These are phyloP conservation scores for Hymenoscyphus repandus DNA, from an alignment of 2,329 filamentous ascomycete species.

Conservation along the genomic window DNA sequence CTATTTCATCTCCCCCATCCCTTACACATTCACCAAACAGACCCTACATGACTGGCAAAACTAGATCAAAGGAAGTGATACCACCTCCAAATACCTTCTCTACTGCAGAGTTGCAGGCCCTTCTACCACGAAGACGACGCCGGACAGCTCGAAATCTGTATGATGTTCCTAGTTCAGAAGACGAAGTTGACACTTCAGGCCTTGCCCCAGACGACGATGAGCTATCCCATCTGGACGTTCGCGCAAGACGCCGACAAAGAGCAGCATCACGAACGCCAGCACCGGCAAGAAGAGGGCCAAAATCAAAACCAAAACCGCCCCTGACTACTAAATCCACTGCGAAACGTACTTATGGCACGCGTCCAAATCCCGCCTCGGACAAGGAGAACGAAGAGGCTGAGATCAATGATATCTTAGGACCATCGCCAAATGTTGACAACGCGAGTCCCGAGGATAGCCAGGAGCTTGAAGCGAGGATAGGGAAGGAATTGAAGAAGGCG, in stretches of 20 bases:
- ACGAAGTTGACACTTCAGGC: conserved; percentile 43
- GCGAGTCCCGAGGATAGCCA: conserved; percentile 33
- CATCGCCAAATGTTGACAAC: conserved; percentile 33
- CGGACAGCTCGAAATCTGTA: conserved; percentile 31
- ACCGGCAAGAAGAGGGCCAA: conserved; percentile 25
- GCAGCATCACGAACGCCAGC: conserved; percentile 17
- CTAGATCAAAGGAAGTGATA: conserved; percentile 14
- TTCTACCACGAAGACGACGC: conserved; percentile 31
- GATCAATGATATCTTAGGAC: conserved; percentile 38
- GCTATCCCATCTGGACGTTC: conserved; percentile 42
- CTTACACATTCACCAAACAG: conserved; percentile 61
- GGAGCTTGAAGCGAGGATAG: conserved; percentile 36
- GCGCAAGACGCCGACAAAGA: conserved; percentile 30
- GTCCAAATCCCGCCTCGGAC: conserved; percentile 38
- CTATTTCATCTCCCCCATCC: conserved; percentile 55
- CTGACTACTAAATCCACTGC: conserved; percentile 17
- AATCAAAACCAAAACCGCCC: conserved; percentile 17
- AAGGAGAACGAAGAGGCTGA: conserved; percentile 49
- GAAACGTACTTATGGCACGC: conserved; percentile 44
- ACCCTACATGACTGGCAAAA: conserved; percentile 13
- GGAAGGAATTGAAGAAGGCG: conserved; percentile 48
- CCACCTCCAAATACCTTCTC: conserved; percentile 26
- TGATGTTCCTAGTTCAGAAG: conserved; percentile 38
- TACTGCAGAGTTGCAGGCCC: conserved; percentile 34
- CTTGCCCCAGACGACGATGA: conserved; percentile 52